phyloP scores from a whole-genome alignment of 345 rosid species.

The Turritis glabra region DNA sequence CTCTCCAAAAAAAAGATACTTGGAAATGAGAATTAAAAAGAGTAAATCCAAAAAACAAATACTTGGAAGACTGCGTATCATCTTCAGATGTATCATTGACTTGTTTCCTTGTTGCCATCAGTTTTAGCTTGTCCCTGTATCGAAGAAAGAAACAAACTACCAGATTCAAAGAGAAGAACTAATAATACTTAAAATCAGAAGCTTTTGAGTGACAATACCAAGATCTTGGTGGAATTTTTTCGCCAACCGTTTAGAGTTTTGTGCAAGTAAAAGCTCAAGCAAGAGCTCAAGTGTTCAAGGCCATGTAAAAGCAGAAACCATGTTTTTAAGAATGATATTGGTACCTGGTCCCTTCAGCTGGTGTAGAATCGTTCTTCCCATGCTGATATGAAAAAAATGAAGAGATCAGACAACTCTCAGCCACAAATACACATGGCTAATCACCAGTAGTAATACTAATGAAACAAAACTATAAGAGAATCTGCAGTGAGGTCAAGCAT shows the following conservation, averaged over 20 bases:
- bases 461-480: too few relatives aligned
- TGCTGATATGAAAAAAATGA: constrained; percentile 46
- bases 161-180: background rate
- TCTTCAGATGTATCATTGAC: constrained; percentile 48
- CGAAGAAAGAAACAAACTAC: background rate
- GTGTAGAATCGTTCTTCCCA: constrained; percentile 45
- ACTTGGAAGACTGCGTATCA: constrained; percentile 53
- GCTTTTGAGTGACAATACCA: background rate
- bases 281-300: too few relatives aligned
- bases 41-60: constrained; percentile 47
- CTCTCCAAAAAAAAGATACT: constrained; percentile 53
- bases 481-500: too few relatives aligned
- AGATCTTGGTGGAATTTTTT: background rate
- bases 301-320: background rate
- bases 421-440: too few relatives aligned
- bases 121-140: constrained; percentile 56
- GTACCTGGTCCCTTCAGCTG: constrained; percentile 35
- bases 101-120: constrained; percentile 50
- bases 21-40: constrained; percentile 29
- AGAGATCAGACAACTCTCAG: background rate
- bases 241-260: background rate
- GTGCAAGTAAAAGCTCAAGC: background rate
- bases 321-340: background rate
- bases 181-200: background rate
- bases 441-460: too few relatives aligned